Evolutionary conservation across 495 filamentous ascomycete species (phyloP).

Genomic region (Apodospora peruviana): DNA sequence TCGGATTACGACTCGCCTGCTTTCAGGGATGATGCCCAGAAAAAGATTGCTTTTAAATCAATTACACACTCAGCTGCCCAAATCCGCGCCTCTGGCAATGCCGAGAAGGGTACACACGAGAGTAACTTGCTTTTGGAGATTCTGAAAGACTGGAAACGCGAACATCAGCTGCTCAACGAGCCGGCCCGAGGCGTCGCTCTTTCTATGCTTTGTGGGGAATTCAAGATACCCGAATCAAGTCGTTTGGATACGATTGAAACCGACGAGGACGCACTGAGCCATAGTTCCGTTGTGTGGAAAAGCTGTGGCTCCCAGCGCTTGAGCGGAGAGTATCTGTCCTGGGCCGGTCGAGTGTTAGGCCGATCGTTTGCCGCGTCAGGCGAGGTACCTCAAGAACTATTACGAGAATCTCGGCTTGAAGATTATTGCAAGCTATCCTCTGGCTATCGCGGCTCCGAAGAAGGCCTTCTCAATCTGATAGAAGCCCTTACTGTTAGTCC

Average conservation of each 20-base stretch:
- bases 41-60: conserved; percentile 52
- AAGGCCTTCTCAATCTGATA: conserved; percentile 57
- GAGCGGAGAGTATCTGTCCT: conserved; percentile 66
- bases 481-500: conserved; percentile 60
- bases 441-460: conserved; percentile 36
- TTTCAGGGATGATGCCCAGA: conserved; percentile 39
- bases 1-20: conserved; percentile 46
- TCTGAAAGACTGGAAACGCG: conserved; percentile 61
- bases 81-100: conserved; percentile 53
- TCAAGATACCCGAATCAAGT: conserved; percentile 51
- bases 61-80: conserved; percentile 59
- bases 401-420: conserved; percentile 51
- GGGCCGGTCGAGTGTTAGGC: conserved; percentile 80
- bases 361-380: conserved; percentile 76
- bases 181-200: conserved; percentile 65
- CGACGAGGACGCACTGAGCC: conserved; percentile 54
- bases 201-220: conserved; percentile 66
- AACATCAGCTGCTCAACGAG: conserved; percentile 58
- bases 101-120: conserved; percentile 56
- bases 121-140: conserved; percentile 69
- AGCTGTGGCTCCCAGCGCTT: conserved; percentile 58
- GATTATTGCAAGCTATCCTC: conserved; percentile 39
- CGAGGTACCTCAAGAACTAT: conserved; percentile 50
- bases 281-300: conserved; percentile 64
- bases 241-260: conserved; percentile 56